Conservation (phyloP, 2,329 filamentous ascomycete genomes). For the Aspergillus luchuensis region DNA sequence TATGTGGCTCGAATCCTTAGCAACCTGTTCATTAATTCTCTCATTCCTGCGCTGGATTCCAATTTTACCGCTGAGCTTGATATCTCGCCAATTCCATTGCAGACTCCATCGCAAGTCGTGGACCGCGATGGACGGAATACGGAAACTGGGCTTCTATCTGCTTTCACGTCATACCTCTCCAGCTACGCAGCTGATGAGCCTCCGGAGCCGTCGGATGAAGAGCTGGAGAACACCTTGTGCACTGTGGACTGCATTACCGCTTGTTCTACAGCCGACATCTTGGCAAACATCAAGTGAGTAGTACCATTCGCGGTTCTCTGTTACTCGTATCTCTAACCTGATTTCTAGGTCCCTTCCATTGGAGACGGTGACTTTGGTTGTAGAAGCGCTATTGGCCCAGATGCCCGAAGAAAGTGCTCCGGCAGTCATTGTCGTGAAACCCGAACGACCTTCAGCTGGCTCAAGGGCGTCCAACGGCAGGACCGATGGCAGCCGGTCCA, state of each 20-base stretch:
- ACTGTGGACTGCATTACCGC: slow-evolving; percentile 92
- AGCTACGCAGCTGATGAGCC: slow-evolving; percentile 98
- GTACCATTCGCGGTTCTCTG: neutral
- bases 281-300: slow-evolving; percentile 77
- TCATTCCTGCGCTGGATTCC: slow-evolving; percentile 79
- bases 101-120: slow-evolving; percentile 88
- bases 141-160: slow-evolving; percentile 87
- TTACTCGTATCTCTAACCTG: slow-evolving; percentile 22
- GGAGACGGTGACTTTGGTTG: slow-evolving; percentile 60
- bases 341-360: slow-evolving; percentile 61
- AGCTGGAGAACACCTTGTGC: slow-evolving; percentile 91
- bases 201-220: slow-evolving; percentile 94
- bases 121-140: slow-evolving; percentile 76
- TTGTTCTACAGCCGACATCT: slow-evolving; percentile 79
- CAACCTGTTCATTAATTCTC: slow-evolving; percentile 93
- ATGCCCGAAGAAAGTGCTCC: slow-evolving; percentile 84
- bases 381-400: slow-evolving; percentile 74
- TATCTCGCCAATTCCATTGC: slow-evolving; percentile 80
- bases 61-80: slow-evolving; percentile 66
- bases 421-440: slow-evolving; percentile 83
- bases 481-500: slow-evolving; percentile 56
- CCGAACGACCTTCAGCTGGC: slow-evolving; percentile 71
- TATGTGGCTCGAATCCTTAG: slow-evolving; percentile 89
- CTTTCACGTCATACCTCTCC: slow-evolving; percentile 95
- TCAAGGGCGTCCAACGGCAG: slow-evolving; percentile 62